phyloP scores from a whole-genome alignment of 352 stramenopile species.

The Globisporangium cystogenes region DNA sequence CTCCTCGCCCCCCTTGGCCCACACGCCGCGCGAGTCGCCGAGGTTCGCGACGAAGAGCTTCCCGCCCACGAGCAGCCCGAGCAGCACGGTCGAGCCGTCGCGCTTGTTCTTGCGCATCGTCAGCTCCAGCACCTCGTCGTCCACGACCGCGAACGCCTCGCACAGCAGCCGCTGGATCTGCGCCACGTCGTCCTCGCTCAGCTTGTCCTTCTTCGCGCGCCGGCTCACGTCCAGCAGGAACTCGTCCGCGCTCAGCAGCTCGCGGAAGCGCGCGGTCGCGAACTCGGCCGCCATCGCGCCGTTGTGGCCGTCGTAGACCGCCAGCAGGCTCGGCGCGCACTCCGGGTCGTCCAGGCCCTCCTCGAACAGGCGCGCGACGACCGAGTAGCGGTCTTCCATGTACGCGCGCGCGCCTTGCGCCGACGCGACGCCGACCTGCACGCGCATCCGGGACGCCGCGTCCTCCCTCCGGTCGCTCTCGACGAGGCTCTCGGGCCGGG shows the following conservation, averaged over 20 bases:
- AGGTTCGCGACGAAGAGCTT: constrained; percentile 79
- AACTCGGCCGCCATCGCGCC: constrained; percentile 64
- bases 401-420: constrained; percentile 66
- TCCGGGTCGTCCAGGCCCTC: constrained; percentile 31
- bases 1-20: constrained; percentile 28
- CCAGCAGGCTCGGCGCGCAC: constrained; percentile 45
- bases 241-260: constrained; percentile 43
- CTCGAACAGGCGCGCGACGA: constrained; percentile 56
- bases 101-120: constrained; percentile 66
- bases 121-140: constrained; percentile 66
- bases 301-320: constrained; percentile 77
- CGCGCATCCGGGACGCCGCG: constrained; percentile 22
- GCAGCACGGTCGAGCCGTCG: constrained; percentile 67
- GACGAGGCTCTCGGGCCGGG: constrained; percentile 4
- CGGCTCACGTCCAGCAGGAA: constrained; percentile 43
- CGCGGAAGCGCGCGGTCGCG: constrained; percentile 47
- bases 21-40: constrained; percentile 67
- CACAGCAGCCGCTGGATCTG: constrained; percentile 43
- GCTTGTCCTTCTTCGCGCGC: constrained; percentile 18
- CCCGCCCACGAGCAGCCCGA: constrained; percentile 59
- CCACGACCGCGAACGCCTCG: constrained; percentile 51
- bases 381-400: constrained; percentile 77
- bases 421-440: constrained; percentile 39
- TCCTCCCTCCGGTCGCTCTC: constrained; percentile 12
- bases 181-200: constrained; percentile 43